Conservation (phyloP, 768 basidiomycete genomes). For the Boletus insuetus region DNA sequence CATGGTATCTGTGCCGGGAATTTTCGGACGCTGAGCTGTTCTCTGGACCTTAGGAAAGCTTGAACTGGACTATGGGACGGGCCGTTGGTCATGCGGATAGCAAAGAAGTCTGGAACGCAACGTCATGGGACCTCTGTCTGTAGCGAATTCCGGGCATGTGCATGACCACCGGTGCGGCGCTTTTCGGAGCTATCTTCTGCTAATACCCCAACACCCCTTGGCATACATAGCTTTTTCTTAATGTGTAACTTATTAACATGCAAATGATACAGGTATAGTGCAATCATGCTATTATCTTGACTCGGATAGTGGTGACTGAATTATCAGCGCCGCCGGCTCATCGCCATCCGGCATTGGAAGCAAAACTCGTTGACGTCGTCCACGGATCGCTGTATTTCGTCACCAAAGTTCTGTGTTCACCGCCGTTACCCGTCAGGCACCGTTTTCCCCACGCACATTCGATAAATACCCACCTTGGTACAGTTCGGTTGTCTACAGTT, state of each 20-base stretch:
- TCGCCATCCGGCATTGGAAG: conserved; percentile 64
- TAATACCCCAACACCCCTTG: neutral
- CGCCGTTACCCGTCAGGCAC: conserved; percentile 7
- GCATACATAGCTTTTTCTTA: neutral
- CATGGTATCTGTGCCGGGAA: neutral
- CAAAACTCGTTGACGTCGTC: conserved; percentile 73
- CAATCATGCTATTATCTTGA: conserved; percentile 19
- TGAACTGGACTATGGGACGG: neutral
- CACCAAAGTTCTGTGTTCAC: conserved; percentile 55
- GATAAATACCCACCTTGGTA: conserved; percentile 46
- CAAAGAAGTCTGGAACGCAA: neutral
- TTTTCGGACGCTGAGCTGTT: neutral
- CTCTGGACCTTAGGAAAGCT: too few relatives aligned
- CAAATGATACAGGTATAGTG: conserved; percentile 28
- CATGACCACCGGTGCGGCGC: neutral
- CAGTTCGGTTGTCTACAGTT: conserved; percentile 55
- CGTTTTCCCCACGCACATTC: conserved; percentile 8
- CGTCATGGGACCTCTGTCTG: conserved; percentile 3
- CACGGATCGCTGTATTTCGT: conserved; percentile 65
- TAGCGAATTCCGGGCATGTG: neutral
- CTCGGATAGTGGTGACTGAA: neutral
- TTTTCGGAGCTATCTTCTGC: neutral
- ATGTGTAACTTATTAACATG: conserved; percentile 21
- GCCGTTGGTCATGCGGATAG: conserved; percentile 2
- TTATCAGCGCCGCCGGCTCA: conserved; percentile 32